Percentiles rank a stretch among this genome's conserved stretches.
These are phyloP conservation scores for Nakazawaea peltata DNA, from an alignment of 805 yeast genomes.

Conservation along the genomic window DNA sequence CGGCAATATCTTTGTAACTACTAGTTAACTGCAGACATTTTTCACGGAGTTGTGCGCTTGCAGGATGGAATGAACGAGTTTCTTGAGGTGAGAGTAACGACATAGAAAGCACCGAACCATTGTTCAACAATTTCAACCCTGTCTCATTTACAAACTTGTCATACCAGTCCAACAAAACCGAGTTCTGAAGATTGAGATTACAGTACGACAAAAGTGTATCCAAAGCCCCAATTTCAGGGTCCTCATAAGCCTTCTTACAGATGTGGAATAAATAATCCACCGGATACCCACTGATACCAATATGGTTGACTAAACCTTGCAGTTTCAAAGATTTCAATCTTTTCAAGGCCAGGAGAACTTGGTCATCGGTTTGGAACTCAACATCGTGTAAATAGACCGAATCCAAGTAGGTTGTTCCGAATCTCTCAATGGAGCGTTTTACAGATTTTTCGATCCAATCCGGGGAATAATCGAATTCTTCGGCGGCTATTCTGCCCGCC, in stretches of 20 bases:
- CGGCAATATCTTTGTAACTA: conserved; percentile 57
- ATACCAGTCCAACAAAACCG: conserved; percentile 36
- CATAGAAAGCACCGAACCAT: conserved; percentile 87
- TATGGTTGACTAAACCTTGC: conserved; percentile 51
- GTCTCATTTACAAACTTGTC: conserved; percentile 38
- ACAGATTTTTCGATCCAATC: conserved; percentile 55
- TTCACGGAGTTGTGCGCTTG: conserved; percentile 43
- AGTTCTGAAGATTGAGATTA: conserved; percentile 77
- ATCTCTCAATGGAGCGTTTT: conserved; percentile 54
- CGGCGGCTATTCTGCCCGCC: conserved; percentile 66
- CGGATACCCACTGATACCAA: conserved; percentile 88
- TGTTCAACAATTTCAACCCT: conserved; percentile 48
- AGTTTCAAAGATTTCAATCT: conserved; percentile 52
- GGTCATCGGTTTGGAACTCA: conserved; percentile 59
- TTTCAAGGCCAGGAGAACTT: conserved; percentile 53
- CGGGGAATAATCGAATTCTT: conserved; percentile 70
- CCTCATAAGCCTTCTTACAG: conserved; percentile 29
- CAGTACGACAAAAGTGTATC: conserved; percentile 77
- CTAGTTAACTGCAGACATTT: conserved; percentile 41
- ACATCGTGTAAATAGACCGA: conserved; percentile 83
- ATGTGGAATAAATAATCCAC: conserved; percentile 54
- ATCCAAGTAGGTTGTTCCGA: conserved; percentile 65
- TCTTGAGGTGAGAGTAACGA: conserved; percentile 62
- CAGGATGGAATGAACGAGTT: conserved; percentile 80
- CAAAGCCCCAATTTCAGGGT: conserved; percentile 45